Base-by-base conservation (phyloP, 495 filamentous ascomycete genomes). In the Aspergillus leporis region DNA sequence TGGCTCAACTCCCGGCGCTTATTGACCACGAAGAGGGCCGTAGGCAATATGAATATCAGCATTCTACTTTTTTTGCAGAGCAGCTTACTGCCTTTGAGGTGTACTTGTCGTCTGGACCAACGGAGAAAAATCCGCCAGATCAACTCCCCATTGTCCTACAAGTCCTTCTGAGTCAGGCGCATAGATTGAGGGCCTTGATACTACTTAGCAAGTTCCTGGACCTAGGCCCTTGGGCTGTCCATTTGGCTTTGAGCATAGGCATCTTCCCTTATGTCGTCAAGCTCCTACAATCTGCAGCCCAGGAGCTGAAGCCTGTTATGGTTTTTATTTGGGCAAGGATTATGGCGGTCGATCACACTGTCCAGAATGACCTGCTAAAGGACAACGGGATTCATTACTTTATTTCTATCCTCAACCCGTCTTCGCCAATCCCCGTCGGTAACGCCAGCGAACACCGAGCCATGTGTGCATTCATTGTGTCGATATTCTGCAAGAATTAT, bases 271-370 rank as follows among this genome's bases (percentile, higher is more conserved):
- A 99, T 63, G 94, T 99, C 7, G 79, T 98, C 18, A 98, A 98
- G 70, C 80, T 99, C 36, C 79, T 99, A 23, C 95, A 98, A 67
- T 98, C 95, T 8, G 92, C 93, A 48, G 94, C 94, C 0, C 83
- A 90, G 48, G 94, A 99, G 70, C 76, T 99, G 51, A 98, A 98
- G 67, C 93, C 94, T 0, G 93, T 97, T 25, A 97, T 99, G 93
- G 92, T 99, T 19, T 99, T 98, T 74, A 99, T 99, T 60, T 99
- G 94, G 94, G 92, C 95, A 12, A 84, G 94, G 51, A 93, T 99
- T 38, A 86, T 99, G 62, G 94, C 94, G 40, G 95, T 99, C 19
- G 94, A 98, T 63, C 85, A 92, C 58, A 89, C 89, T 10, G 96
- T 94, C 66, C 94, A 99, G 70, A 83, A 84, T 40, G 94, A 98